Evolutionary conservation across 2,329 filamentous ascomycete genomes (phyloP), one percentile per base, ranked within the genome.

Genomic region (Coniochaeta prunicola): DNA sequence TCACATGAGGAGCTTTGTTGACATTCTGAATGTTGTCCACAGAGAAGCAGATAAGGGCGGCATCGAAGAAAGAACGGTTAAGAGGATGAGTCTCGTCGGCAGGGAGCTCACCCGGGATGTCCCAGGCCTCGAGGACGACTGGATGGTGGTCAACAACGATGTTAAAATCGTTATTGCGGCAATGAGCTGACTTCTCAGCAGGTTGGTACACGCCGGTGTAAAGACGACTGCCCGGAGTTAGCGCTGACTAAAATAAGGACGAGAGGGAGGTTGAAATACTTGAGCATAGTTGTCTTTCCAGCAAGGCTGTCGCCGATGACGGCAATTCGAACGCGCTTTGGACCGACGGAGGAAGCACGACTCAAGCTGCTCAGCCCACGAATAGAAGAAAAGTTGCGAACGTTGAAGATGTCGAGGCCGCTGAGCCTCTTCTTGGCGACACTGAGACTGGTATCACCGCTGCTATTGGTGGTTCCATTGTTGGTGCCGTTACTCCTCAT

Each of bases 41-140:
- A 54, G 65, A 66, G 57, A 71, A 74, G 63, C 74, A 76, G 45
- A 76, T 67, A 57, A 76, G 68, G 4, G 72, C 68, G 2, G 69
- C 73, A 28, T 76, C 70, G 53, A 68, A 70, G n/a, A 64, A 64
- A 19, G 59, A 63, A 17, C 62, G 57, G 1, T 59, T 30, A 13
- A 69, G 57, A 2, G 59, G 63, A 1, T 62, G 56, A 19, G 57
- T 45, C 9, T 58, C 42, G 8, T 57, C 53, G 17, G 34, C 53
- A 10, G 60, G 59, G 3, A 63, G 34, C 9, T 59, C 59, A 17
- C 65, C 62, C 0, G 67, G 65, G 34, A 70, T 63, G 55, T 70
- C 68, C 66, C 66, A 70, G 1, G 66, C 31, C 60, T 70, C 67
- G 13, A 67, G 50, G 8, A 58, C 60, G 31, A 65, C 40, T 4